Percentiles rank a stretch among this genome's conserved stretches.
phyloP scores from a whole-genome alignment of 371 early-diverging fungal genomes.

The Lichtheimia ornata region DNA sequence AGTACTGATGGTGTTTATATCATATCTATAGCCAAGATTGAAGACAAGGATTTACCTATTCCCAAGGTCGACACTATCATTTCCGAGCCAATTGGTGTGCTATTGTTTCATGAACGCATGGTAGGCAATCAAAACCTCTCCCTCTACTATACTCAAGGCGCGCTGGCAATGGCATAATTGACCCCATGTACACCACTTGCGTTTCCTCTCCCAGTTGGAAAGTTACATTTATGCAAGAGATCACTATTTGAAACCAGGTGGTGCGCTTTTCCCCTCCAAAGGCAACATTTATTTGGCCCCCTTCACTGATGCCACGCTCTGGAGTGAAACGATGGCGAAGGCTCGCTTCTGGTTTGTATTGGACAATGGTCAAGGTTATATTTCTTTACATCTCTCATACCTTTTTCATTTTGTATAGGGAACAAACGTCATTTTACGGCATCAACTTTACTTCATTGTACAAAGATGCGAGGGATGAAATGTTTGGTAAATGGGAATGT shows the following conservation, averaged over 20 bases:
- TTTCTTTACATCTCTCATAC: not conserved
- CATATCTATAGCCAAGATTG: constrained; percentile 80
- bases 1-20: not conserved
- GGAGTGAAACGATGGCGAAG: constrained; percentile 93
- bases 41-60: constrained; percentile 67
- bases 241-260: constrained; percentile 89
- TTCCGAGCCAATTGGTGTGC: constrained; percentile 95
- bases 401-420: constrained; percentile 33
- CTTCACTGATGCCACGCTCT: constrained; percentile 78
- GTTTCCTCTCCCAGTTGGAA: constrained; percentile 57
- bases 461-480: constrained; percentile 80
- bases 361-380: too few relatives aligned
- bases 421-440: constrained; percentile 88
- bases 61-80: constrained; percentile 92
- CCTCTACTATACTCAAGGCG: not conserved
- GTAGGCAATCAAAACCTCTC: constrained; percentile 26
- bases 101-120: constrained; percentile 95
- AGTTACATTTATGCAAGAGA: constrained; percentile 88
- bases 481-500: constrained; percentile 61
- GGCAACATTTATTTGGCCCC: constrained; percentile 92
- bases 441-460: constrained; percentile 88
- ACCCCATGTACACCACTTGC: constrained; percentile 1
- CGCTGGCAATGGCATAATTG: not conserved
- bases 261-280: constrained; percentile 86
- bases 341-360: constrained; percentile 71